Base-by-base conservation (phyloP, 139 green algal species). In the Astrephomene gubernaculifera region DNA sequence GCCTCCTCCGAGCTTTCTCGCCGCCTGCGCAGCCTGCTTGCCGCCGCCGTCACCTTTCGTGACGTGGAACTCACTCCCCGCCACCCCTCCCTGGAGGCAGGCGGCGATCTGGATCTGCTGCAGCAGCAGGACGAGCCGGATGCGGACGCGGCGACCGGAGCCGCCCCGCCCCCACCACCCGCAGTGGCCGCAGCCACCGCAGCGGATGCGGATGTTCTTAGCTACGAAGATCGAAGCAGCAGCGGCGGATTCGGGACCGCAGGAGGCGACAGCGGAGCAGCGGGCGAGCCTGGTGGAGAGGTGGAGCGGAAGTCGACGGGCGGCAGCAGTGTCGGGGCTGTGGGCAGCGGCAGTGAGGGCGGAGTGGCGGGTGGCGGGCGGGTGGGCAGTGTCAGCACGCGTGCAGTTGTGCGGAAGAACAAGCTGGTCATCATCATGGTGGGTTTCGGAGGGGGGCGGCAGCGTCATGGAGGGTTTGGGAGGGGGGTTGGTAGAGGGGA, bases 401-500 rank as follows among this genome's bases (percentile, higher is more conserved):
- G 76, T 33, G 52, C 73, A n/a, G 39, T 71, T 1, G 71, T 89
- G 29, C 60, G 87, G 24, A 84, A 81, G 60, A 90, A 96, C 87
- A 96, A 96, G 90, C 90, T 96, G 71, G 93, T 97, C 70, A 95
- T 97, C 82, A 95, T 96, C n/a, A 88, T 89, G 71, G 86, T 87
- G 14, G n/a, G 81, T 24, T n/a, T n/a, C n/a, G n/a, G n/a, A n/a
- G n/a, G n/a, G n/a, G n/a, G n/a, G n/a, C n/a, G n/a, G n/a, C n/a
- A n/a, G n/a, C n/a, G n/a, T n/a, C n/a, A n/a, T n/a, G 29, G 61
- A 31, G 61, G 29, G 61, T 24, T 27, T 9, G 61, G 61, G 61
- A 31, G n/a, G n/a, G 61, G 22, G 61, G 61, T 38, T 21, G 29
- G 61, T 17, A n/a, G n/a, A n/a, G n/a, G n/a, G n/a, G n/a, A n/a